phyloP scores from a whole-genome alignment of 371 early-diverging fungal genomes.

The Blakeslea trispora region DNA sequence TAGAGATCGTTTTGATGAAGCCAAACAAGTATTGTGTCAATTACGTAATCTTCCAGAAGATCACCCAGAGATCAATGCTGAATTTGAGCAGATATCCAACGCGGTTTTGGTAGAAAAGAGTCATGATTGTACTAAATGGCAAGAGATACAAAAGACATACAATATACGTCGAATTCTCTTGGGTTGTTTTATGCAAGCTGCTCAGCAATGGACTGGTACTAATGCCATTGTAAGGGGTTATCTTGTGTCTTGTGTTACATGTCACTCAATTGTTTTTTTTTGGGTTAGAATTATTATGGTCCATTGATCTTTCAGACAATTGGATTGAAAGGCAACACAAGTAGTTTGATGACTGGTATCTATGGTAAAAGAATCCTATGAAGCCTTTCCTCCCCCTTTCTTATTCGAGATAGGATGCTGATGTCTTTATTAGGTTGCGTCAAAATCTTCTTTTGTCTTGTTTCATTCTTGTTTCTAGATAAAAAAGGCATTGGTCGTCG shows the following conservation, averaged over 20 bases:
- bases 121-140: conserved; percentile 58
- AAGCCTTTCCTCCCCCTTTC: too few species aligned
- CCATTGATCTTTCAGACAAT: conserved; percentile 18
- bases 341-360: conserved; percentile 17
- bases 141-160: conserved; percentile 60
- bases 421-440: too few species aligned
- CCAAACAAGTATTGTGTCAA: conserved; percentile 58
- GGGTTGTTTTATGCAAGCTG: conserved; percentile 53
- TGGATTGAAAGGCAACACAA: conserved; percentile 6
- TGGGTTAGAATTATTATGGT: conserved; percentile 21
- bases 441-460: conserved; percentile 13
- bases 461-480: conserved; percentile 17
- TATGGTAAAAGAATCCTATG: conserved; percentile 15
- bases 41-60: conserved; percentile 34
- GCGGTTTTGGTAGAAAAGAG: conserved; percentile 58
- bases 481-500: conserved; percentile 18
- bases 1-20: conserved; percentile 66
- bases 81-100: conserved; percentile 66
- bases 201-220: conserved; percentile 72
- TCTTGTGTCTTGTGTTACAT: not conserved
- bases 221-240: conserved; percentile 48
- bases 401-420: too few species aligned
- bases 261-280: not conserved
- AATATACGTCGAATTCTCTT: conserved; percentile 56
- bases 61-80: conserved; percentile 38